Percentiles rank a stretch among this genome's conserved stretches.
Evolutionary conservation across 2,329 filamentous ascomycete genomes (phyloP).

Genomic region (Endocalyx cinctus): DNA sequence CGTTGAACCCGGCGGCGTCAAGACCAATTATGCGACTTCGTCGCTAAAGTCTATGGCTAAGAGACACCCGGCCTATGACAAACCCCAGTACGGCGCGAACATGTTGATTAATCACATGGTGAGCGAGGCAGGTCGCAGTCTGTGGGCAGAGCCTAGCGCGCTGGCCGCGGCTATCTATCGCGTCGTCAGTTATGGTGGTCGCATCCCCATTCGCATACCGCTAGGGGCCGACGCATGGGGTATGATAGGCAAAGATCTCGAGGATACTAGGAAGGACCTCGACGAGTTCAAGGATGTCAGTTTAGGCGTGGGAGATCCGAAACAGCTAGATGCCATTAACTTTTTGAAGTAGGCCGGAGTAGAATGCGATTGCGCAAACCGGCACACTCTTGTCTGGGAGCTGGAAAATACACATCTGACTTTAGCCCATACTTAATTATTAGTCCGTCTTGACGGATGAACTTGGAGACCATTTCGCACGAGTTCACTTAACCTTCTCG

Average conservation of each 20-base stretch:
- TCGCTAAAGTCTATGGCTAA: conserved; percentile 27
- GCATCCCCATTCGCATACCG: conserved; percentile 37
- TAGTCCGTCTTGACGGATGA: too few relatives aligned
- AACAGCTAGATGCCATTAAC: conserved; percentile 7
- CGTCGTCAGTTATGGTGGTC: conserved; percentile 27
- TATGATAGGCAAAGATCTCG: conserved; percentile 27
- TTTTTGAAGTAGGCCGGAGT: too few relatives aligned
- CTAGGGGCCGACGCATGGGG: conserved; percentile 34
- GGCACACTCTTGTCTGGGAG: too few relatives aligned
- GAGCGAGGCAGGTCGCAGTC: conserved; percentile 17
- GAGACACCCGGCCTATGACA: conserved; percentile 35
- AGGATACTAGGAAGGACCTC: conserved; percentile 24
- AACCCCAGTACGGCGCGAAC: conserved; percentile 21
- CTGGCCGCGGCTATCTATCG: conserved; percentile 33
- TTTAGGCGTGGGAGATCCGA: conserved; percentile 11
- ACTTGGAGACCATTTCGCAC: too few relatives aligned
- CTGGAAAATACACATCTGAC: too few relatives aligned
- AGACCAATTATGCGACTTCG: conserved; percentile 29
- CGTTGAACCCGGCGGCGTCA: conserved; percentile 37
- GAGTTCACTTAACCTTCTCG: too few relatives aligned
- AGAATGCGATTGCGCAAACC: too few relatives aligned
- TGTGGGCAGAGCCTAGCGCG: conserved; percentile 28
- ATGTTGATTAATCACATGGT: conserved; percentile 24
- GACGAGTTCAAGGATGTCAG: conserved; percentile 31
- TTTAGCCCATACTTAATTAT: too few relatives aligned